Evolutionary conservation across 2,329 filamentous ascomycete species (phyloP).

Genomic region (Calonectria pseudoturangicola): DNA sequence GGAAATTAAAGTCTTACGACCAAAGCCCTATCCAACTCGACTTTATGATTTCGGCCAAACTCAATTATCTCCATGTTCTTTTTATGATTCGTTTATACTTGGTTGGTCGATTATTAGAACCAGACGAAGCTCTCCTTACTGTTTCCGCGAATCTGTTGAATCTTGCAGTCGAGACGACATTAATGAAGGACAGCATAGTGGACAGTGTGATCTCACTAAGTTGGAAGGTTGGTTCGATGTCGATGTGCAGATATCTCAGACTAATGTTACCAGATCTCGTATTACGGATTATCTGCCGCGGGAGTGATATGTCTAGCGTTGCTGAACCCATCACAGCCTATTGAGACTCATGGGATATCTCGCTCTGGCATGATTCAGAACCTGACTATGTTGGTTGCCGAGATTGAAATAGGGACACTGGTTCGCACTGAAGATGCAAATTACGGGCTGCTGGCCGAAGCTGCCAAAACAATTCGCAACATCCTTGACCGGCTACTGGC

Average conservation of each 20-base stretch:
- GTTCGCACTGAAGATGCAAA: slow-evolving; percentile 46
- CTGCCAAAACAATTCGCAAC: slow-evolving; percentile 43
- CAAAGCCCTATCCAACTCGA: slow-evolving; percentile 30
- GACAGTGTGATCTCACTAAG: slow-evolving; percentile 37
- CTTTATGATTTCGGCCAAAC: slow-evolving; percentile 34
- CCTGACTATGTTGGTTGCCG: slow-evolving; percentile 44
- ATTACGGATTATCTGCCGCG: slow-evolving; percentile 47
- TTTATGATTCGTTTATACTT: slow-evolving; percentile 36
- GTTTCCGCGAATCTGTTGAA: slow-evolving; percentile 38
- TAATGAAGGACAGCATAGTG: slow-evolving; percentile 36
- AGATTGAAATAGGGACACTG: slow-evolving; percentile 45
- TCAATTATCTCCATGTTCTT: slow-evolving; percentile 40
- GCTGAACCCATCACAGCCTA: slow-evolving; percentile 24
- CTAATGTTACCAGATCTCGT: slow-evolving; percentile 40
- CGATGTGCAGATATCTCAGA: rapidly evolving
- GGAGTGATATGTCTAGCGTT: slow-evolving; percentile 44
- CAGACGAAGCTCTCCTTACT: slow-evolving; percentile 28
- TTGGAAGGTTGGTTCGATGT: slow-evolving; percentile 38
- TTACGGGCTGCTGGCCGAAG: slow-evolving; percentile 47
- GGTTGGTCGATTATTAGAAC: slow-evolving; percentile 22
- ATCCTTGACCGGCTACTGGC: slow-evolving; percentile 61
- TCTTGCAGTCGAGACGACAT: slow-evolving; percentile 37
- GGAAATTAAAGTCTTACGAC: slow-evolving; percentile 31
- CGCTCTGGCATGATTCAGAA: slow-evolving; percentile 41
- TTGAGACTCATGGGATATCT: slow-evolving; percentile 3